A percentile compares a stretch with the other conserved stretches of the same genome.
phyloP scores from a whole-genome alignment of 192 early-diverging fungal genomes.

The Backusella mclennaniae region DNA sequence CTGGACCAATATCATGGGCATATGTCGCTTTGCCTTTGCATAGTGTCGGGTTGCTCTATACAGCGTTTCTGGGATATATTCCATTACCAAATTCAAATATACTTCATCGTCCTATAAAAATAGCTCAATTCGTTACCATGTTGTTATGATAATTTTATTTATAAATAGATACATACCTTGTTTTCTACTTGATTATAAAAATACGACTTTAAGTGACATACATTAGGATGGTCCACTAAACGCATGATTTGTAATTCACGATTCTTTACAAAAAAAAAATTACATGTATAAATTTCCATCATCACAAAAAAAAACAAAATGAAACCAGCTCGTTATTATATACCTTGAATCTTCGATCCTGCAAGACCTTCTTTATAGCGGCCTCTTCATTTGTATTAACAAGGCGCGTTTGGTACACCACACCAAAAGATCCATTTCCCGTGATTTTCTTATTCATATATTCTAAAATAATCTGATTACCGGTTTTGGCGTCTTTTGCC shows the following conservation, averaged over 20 bases:
- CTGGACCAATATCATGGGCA: conserved; percentile 93
- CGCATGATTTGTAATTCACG: conserved; percentile 94
- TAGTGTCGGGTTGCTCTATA: conserved; percentile 90
- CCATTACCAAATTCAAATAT: conserved; percentile 93
- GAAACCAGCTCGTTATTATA: neutral
- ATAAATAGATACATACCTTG: conserved; percentile 43
- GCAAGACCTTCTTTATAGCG: conserved; percentile 97
- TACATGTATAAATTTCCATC: neutral
- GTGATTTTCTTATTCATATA: conserved; percentile 92
- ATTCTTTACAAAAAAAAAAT: conserved; percentile 46
- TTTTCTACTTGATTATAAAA: conserved; percentile 94
- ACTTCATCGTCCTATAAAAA: conserved; percentile 79
- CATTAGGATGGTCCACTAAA: conserved; percentile 91
- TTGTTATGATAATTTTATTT: neutral
- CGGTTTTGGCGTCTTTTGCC: conserved; percentile 85
- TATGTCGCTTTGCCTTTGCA: conserved; percentile 85
- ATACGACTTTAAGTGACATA: conserved; percentile 86
- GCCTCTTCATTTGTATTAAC: conserved; percentile 76
- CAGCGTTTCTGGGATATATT: conserved; percentile 95
- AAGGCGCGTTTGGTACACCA: conserved; percentile 93
- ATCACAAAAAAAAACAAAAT: neutral
- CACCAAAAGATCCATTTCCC: conserved; percentile 97
- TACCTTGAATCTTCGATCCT: conserved; percentile 98
- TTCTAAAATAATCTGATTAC: conserved; percentile 79
- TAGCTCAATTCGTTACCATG: too few relatives aligned